Percentiles rank a stretch among this genome's conserved stretches.
Evolutionary conservation across 768 basidiomycete species (phyloP).

Genomic region (Pulveroboletus sp.): DNA sequence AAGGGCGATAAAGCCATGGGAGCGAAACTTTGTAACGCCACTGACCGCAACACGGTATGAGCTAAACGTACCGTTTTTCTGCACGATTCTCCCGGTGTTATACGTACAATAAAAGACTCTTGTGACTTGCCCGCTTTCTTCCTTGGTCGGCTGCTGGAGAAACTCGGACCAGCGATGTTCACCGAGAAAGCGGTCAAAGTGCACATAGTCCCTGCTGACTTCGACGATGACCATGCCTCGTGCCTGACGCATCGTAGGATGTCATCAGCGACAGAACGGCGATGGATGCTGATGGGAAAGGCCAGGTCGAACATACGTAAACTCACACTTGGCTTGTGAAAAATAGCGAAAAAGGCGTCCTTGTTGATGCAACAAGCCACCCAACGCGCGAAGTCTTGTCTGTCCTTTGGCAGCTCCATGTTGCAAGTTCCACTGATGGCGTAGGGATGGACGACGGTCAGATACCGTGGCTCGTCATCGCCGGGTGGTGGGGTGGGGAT

Average conservation of each 20-base stretch:
- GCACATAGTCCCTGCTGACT: constrained; percentile 28
- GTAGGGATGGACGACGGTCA: constrained; percentile 43
- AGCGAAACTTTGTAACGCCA: not conserved
- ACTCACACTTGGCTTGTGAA: constrained; percentile 43
- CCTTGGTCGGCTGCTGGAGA: constrained; percentile 27
- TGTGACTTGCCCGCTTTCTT: constrained; percentile 25
- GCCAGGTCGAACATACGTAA: too few relatives aligned
- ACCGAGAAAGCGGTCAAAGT: constrained; percentile 37
- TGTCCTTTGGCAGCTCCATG: constrained; percentile 37
- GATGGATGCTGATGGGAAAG: not conserved
- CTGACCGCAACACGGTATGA: not conserved
- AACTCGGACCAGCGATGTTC: constrained; percentile 41
- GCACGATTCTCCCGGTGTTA: constrained; percentile 36
- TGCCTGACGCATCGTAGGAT: constrained; percentile 24
- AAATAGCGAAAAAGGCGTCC: constrained; percentile 35
- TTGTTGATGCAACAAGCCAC: constrained; percentile 38
- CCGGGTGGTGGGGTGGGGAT: constrained; percentile 37
- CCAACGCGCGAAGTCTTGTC: constrained; percentile 39
- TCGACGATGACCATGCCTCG: constrained; percentile 45
- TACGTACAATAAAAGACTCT: constrained; percentile 39
- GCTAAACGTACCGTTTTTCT: constrained; percentile 39
- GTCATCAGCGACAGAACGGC: not conserved
- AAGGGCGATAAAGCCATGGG: not conserved
- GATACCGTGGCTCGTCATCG: constrained; percentile 42
- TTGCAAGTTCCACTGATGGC: constrained; percentile 35